Conservation (phyloP, 495 filamentous ascomycete genomes). For the Daldinia bambusicola region DNA sequence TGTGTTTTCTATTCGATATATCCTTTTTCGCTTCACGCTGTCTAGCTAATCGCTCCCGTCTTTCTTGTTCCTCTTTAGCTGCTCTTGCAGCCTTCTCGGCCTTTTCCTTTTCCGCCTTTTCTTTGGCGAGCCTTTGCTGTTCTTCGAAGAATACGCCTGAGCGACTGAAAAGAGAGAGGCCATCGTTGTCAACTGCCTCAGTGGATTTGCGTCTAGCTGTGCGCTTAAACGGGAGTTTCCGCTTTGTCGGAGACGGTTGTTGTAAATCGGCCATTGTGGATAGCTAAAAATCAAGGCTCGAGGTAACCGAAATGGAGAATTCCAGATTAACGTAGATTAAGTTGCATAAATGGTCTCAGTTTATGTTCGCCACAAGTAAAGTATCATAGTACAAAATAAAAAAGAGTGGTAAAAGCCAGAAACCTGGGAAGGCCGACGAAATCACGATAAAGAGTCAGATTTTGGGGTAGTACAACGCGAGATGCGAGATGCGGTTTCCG, state of each 20-base stretch:
- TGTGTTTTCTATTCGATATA: slow-evolving; percentile 21
- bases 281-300: slow-evolving; percentile 1
- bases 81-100: slow-evolving; percentile 44
- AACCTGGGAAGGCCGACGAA: background rate
- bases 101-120: slow-evolving; percentile 49
- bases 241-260: slow-evolving; percentile 55
- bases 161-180: slow-evolving; percentile 72
- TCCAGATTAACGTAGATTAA: background rate
- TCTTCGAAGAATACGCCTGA: slow-evolving; percentile 73
- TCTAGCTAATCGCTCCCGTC: slow-evolving; percentile 35
- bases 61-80: slow-evolving; percentile 44
- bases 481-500: slow-evolving; percentile 6
- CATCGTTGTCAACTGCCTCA: slow-evolving; percentile 52
- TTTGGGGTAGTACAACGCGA: slow-evolving; percentile 10
- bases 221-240: slow-evolving; percentile 74
- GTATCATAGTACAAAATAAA: background rate
- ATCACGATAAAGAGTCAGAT: slow-evolving; percentile 1
- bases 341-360: background rate
- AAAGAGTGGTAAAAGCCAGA: background rate
- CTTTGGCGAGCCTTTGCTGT: slow-evolving; percentile 53
- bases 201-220: slow-evolving; percentile 61
- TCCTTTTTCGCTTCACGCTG: slow-evolving; percentile 47
- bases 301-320: background rate
- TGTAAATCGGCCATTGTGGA: slow-evolving; percentile 38
- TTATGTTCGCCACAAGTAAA: background rate